phyloP scores from a whole-genome alignment of 1,139 yeast genomes.

The Debaryomyces robertsiae region DNA sequence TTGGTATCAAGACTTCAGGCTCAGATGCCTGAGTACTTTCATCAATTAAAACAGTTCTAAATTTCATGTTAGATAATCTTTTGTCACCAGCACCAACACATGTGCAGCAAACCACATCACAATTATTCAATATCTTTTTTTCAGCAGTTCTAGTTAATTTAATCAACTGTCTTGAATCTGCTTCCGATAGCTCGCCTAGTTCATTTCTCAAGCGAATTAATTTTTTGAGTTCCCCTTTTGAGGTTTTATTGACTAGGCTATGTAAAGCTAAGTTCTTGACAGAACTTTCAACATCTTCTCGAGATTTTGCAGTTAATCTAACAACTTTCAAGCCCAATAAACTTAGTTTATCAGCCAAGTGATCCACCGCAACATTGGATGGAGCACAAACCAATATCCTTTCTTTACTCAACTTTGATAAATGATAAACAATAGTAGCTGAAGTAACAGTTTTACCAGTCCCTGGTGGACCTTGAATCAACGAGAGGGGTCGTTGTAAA shows the following conservation, averaged over 20 bases:
- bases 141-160: conserved; percentile 52
- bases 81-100: conserved; percentile 91
- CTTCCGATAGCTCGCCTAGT: conserved; percentile 67
- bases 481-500: conserved; percentile 71
- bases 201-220: conserved; percentile 60
- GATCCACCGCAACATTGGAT: conserved; percentile 94
- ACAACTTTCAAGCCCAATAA: conserved; percentile 73
- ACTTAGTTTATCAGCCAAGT: conserved; percentile 73
- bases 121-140: conserved; percentile 49
- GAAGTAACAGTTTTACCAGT: conserved; percentile 96
- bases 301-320: conserved; percentile 70
- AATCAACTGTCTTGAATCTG: conserved; percentile 50
- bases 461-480: conserved; percentile 98
- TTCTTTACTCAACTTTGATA: conserved; percentile 57
- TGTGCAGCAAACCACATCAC: conserved; percentile 86
- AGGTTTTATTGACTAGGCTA: conserved; percentile 44
- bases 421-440: conserved; percentile 82
- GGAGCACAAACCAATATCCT: conserved; percentile 89
- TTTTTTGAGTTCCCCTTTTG: conserved; percentile 60
- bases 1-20: conserved; percentile 87
- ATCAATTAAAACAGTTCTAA: conserved; percentile 82
- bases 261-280: conserved; percentile 58
- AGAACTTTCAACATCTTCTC: conserved; percentile 78
- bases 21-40: conserved; percentile 95
- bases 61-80: conserved; percentile 55